A percentile compares a stretch with the other conserved stretches of the same genome.
These are phyloP conservation scores for Eucalyptus marginata DNA, from an alignment of 345 rosid genomes.

Conservation along the genomic window DNA sequence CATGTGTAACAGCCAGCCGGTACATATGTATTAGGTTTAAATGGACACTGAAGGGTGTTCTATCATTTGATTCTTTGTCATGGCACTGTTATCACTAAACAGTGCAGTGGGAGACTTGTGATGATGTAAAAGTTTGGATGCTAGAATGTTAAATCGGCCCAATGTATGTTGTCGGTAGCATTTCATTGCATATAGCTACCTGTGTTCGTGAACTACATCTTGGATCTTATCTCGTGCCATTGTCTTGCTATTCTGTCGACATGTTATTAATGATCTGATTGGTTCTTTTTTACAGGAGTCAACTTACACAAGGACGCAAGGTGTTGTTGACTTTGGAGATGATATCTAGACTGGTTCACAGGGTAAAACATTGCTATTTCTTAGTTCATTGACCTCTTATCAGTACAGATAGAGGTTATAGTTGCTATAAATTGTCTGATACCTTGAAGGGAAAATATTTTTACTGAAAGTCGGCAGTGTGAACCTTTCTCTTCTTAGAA, in stretches of 20 bases:
- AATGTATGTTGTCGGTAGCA: background rate
- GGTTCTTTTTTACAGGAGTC: constrained; percentile 33
- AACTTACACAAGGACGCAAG: constrained; percentile 86
- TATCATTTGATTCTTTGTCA: background rate
- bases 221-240: background rate
- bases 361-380: constrained; percentile 35
- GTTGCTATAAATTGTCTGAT: background rate
- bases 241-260: background rate
- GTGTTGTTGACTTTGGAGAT: constrained; percentile 67
- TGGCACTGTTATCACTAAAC: background rate
- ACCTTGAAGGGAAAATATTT: background rate
- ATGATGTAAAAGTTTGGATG: background rate
- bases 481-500: background rate
- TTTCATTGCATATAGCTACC: background rate
- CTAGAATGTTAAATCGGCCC: background rate
- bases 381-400: background rate
- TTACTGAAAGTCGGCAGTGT: background rate
- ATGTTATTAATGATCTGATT: background rate
- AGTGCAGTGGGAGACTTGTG: background rate
- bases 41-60: background rate
- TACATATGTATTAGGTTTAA: background rate
- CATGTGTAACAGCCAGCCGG: background rate
- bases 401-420: background rate
- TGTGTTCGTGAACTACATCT: background rate
- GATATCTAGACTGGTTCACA: constrained; percentile 66